Evolutionary conservation across 78 protist genomes (phyloP).

Genomic region (Anaeramoeba flamelloides): DNA sequence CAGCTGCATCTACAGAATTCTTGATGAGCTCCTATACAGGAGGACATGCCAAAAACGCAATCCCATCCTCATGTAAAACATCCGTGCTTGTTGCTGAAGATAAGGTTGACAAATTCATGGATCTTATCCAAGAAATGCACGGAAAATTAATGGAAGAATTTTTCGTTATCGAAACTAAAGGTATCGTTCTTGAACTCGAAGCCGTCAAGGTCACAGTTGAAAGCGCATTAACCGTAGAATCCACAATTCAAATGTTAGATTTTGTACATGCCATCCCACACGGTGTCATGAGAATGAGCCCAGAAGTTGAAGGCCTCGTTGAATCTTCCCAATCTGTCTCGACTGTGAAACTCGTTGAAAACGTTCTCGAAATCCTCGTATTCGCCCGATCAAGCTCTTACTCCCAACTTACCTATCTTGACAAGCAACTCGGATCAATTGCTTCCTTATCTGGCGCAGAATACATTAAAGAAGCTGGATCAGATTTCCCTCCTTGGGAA

Average conservation of each 20-base stretch:
- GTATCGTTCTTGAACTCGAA: no score
- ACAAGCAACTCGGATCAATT: slow-evolving; percentile 5
- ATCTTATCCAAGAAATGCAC: no score
- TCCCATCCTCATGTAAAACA: not conserved
- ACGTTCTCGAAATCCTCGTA: not conserved
- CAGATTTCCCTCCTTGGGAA: slow-evolving; percentile 14
- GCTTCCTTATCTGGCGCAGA: slow-evolving; percentile 11
- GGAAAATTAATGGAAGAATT: no score
- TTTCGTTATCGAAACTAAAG: no score
- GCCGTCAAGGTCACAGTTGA: not conserved
- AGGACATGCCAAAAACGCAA: not conserved
- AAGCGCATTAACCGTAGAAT: not conserved
- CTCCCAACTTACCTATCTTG: not conserved
- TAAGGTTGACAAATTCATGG: not conserved
- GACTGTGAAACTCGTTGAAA: not conserved
- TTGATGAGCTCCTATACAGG: not conserved
- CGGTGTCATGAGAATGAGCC: not conserved
- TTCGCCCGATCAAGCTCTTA: not conserved
- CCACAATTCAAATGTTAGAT: not conserved
- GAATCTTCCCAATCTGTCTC: not conserved
- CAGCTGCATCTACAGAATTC: not conserved
- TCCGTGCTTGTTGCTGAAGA: not conserved
- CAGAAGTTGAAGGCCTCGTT: not conserved
- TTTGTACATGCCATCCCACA: not conserved
- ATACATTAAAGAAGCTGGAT: not conserved